A percentile compares a stretch with the other conserved stretches of the same genome.
These are phyloP conservation scores for Cyclostephanos tholiformis DNA, from an alignment of 108 stramenopile genomes.

Conservation along the genomic window DNA sequence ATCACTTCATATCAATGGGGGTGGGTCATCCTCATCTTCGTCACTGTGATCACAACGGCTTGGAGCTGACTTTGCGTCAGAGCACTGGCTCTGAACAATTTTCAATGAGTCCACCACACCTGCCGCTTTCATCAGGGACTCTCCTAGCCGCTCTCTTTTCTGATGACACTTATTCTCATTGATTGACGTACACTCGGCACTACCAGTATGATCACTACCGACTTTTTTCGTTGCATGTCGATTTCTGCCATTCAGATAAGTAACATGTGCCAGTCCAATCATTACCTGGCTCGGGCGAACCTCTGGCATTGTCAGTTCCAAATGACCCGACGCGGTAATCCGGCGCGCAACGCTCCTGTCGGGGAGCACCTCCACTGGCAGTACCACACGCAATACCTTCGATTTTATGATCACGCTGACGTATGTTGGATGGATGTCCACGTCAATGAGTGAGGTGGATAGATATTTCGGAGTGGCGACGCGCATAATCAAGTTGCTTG, in stretches of 20 bases:
- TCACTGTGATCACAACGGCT: conserved; percentile 7
- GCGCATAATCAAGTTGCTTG: conserved; percentile 52
- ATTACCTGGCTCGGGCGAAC: conserved; percentile 43
- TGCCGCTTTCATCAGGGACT: conserved; percentile 26
- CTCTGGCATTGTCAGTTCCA: conserved; percentile 84
- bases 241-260: conserved; percentile 5
- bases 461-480: conserved; percentile 67
- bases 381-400: conserved; percentile 67
- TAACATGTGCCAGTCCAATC: conserved; percentile 32
- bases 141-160: conserved; percentile 45
- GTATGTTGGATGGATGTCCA: conserved; percentile 85
- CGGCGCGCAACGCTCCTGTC: conserved; percentile 56
- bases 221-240: background rate
- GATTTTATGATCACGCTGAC: conserved; percentile 81
- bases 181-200: conserved; percentile 6
- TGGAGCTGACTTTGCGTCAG: conserved; percentile 1
- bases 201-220: background rate
- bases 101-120: conserved; percentile 18
- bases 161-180: conserved; percentile 20
- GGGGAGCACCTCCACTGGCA: conserved; percentile 72
- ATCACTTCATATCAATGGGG: conserved; percentile 36
- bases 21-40: conserved; percentile 48
- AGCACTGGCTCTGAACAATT: conserved; percentile 14
- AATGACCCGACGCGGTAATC: conserved; percentile 74
- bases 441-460: conserved; percentile 81